These are phyloP conservation scores for Bryopsis sp. DNA, from an alignment of 139 green algal species.

Conservation along the genomic window DNA sequence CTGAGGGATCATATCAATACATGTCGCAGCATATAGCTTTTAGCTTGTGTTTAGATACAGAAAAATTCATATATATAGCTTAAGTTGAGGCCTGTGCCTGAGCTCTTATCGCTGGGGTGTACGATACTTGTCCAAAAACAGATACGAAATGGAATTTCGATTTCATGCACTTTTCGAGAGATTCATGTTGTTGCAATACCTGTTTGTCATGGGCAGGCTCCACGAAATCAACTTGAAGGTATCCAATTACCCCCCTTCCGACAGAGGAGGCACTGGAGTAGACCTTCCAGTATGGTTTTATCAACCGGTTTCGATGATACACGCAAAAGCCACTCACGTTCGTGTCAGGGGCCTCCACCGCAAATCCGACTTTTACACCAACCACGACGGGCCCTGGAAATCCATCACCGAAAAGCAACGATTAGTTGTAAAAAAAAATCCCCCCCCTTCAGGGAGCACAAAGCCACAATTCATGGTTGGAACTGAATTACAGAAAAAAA, in stretches of 20 bases:
- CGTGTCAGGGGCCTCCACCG: constrained; percentile 21
- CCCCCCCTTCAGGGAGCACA: background rate
- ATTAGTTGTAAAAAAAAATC: background rate
- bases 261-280: constrained; percentile 16
- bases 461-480: background rate
- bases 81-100: too few species aligned
- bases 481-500: background rate
- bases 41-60: too few species aligned
- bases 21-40: too few species aligned
- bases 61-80: too few species aligned
- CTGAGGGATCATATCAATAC: background rate
- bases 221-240: constrained; percentile 46
- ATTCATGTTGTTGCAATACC: background rate
- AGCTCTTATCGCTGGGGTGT: too few species aligned
- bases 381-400: constrained; percentile 22
- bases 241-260: constrained; percentile 37
- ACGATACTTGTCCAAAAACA: too few species aligned
- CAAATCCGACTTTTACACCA: constrained; percentile 22
- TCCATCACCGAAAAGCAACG: background rate
- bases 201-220: constrained; percentile 50
- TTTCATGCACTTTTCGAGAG: background rate
- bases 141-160: constrained; percentile 2
- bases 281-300: constrained; percentile 45
- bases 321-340: constrained; percentile 31
- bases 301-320: constrained; percentile 51